These are phyloP conservation scores for Talaromyces amestolkiae DNA, from an alignment of 2,329 filamentous ascomycete species.

Conservation along the genomic window DNA sequence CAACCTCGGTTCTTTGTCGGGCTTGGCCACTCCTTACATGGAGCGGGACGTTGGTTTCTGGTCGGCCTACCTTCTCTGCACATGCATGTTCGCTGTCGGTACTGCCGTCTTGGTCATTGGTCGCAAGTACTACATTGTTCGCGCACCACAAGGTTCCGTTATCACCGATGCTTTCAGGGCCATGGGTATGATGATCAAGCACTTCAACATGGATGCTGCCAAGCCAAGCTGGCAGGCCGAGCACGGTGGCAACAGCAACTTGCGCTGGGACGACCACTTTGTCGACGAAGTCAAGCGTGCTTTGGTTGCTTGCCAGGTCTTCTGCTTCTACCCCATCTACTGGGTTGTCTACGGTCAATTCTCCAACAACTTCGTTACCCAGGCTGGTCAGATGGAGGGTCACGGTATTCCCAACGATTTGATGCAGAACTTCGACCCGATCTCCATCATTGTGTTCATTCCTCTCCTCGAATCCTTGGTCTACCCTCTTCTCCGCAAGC, in stretches of 20 bases:
- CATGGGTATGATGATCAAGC: constrained; percentile 54
- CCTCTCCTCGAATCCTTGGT: constrained; percentile 67
- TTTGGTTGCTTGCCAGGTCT: constrained; percentile 66
- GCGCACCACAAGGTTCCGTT: constrained; percentile 60
- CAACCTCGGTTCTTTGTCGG: constrained; percentile 68
- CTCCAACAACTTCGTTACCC: constrained; percentile 42
- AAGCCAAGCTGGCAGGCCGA: constrained; percentile 65
- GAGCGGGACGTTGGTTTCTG: constrained; percentile 67
- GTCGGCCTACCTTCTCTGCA: constrained; percentile 61
- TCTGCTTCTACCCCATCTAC: constrained; percentile 56
- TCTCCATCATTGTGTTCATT: constrained; percentile 72
- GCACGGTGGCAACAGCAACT: constrained; percentile 42
- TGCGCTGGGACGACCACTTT: constrained; percentile 67
- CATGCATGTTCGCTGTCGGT: constrained; percentile 63
- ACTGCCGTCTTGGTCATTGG: constrained; percentile 54
- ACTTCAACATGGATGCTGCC: constrained; percentile 58
- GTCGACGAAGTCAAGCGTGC: constrained; percentile 69
- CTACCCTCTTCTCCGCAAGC: constrained; percentile 65
- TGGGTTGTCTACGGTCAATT: constrained; percentile 61
- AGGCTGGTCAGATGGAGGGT: constrained; percentile 61
- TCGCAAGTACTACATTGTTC: constrained; percentile 47
- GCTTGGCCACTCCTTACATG: constrained; percentile 66
- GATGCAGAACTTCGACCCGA: constrained; percentile 71
- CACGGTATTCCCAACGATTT: constrained; percentile 75
- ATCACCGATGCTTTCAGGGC: constrained; percentile 65